Conservation (phyloP, 192 early-diverging fungal species). For the Nowakowskiella sp. region DNA sequence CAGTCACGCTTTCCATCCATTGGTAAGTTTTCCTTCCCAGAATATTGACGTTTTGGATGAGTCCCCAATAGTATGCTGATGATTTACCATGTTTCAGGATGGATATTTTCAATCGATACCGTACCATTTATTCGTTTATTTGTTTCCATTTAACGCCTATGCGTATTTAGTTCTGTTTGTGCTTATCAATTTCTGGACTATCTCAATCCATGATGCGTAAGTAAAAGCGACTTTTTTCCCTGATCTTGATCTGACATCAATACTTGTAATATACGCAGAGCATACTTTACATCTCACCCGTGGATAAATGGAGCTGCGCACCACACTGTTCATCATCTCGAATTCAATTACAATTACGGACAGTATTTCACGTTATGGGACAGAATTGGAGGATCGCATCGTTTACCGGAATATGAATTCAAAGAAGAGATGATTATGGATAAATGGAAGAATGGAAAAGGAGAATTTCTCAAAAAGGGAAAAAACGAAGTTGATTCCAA, state of each 20-base stretch:
- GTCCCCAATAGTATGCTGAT: slow-evolving; percentile 7
- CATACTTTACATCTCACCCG: slow-evolving; percentile 59
- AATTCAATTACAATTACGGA: slow-evolving; percentile 99
- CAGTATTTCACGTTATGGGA: slow-evolving; percentile 97
- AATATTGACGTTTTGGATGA: not conserved
- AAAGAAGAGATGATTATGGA: slow-evolving; percentile 50
- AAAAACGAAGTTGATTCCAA: too few species aligned
- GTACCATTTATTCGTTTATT: slow-evolving; percentile 87
- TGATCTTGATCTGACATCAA: not conserved
- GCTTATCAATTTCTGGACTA: slow-evolving; percentile 91
- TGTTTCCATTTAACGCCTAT: slow-evolving; percentile 86
- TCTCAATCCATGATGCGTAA: slow-evolving; percentile 92
- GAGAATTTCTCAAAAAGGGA: too few species aligned
- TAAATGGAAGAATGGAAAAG: slow-evolving; percentile 1
- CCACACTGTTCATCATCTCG: slow-evolving; percentile 94
- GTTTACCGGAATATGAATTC: slow-evolving; percentile 32
- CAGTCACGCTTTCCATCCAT: slow-evolving; percentile 88
- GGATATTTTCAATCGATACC: slow-evolving; percentile 92
- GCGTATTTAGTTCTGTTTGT: slow-evolving; percentile 81
- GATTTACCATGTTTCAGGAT: slow-evolving; percentile 42
- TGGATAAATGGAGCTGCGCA: slow-evolving; percentile 87
- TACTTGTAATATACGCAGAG: slow-evolving; percentile 21
- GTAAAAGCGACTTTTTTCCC: slow-evolving; percentile 3
- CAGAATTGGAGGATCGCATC: slow-evolving; percentile 44
- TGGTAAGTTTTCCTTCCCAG: slow-evolving; percentile 34